Percentiles rank a stretch among this genome's conserved stretches.
phyloP scores from a whole-genome alignment of 306 rosid genomes.

The Aeschynomene evenia region DNA sequence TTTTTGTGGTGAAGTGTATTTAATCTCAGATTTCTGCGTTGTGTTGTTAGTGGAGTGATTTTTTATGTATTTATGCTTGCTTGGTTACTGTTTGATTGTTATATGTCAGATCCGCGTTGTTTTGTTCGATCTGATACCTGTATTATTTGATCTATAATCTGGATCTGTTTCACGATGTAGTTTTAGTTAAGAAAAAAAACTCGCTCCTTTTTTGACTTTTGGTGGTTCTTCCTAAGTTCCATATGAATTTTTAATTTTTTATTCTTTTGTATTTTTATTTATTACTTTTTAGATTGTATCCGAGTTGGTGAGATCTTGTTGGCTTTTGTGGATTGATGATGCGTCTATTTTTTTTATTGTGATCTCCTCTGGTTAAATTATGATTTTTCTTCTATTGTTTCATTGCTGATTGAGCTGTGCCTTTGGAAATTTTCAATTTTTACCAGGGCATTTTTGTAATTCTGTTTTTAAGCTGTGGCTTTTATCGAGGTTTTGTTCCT shows the following conservation, averaged over 20 bases:
- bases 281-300: neutral
- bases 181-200: neutral
- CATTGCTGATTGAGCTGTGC: neutral
- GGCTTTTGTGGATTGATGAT: neutral
- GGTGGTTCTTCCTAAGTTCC: neutral
- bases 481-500: neutral
- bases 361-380: neutral
- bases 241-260: neutral
- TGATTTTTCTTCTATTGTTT: neutral
- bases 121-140: neutral
- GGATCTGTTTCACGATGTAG: neutral
- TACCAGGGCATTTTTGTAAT: neutral
- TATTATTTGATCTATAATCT: slow-evolving; percentile 12
- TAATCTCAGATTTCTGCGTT: neutral
- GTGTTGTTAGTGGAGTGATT: neutral
- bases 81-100: neutral
- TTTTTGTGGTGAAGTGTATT: neutral
- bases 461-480: neutral
- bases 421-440: neutral
- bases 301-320: neutral
- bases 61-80: neutral
- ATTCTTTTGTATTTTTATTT: neutral
- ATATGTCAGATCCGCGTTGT: neutral
- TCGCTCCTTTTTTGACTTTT: neutral
- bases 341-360: neutral